Percentiles rank a stretch among this genome's conserved stretches.
These are phyloP conservation scores for Ichthyophthirius multifiliis DNA, from an alignment of 169 alveolate species.

Conservation along the genomic window DNA sequence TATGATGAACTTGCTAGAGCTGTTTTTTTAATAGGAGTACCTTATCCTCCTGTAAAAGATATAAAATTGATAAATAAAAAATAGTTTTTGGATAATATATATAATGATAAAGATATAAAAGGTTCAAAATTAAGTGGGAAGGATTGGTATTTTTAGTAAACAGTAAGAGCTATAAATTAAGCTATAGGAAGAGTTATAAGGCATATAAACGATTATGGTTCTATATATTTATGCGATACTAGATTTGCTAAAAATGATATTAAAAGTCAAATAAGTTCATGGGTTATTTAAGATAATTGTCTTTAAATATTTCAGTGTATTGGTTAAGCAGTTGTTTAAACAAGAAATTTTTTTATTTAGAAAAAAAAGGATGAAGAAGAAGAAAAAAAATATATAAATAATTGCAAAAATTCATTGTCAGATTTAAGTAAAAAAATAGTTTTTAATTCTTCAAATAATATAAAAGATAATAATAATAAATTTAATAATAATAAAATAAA, in stretches of 20 bases:
- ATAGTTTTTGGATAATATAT: slow-evolving; percentile 48
- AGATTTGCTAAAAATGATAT: slow-evolving; percentile 77
- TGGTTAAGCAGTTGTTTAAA: no score
- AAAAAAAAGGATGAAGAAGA: no score
- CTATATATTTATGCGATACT: slow-evolving; percentile 86
- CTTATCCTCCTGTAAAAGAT: slow-evolving; percentile 71
- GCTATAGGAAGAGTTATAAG: slow-evolving; percentile 96
- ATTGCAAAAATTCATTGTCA: no score
- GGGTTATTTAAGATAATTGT: no score
- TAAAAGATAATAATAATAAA: no score
- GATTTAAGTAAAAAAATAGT: no score
- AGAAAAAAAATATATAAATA: no score
- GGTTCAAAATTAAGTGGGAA: background rate
- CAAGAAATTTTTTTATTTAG: no score
- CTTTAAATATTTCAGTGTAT: no score
- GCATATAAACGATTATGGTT: slow-evolving; percentile 94
- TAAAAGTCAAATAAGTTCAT: slow-evolving; percentile 76
- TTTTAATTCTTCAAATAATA: no score
- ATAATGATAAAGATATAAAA: background rate
- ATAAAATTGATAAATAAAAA: slow-evolving; percentile 59
- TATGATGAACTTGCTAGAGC: slow-evolving; percentile 81
- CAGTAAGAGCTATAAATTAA: slow-evolving; percentile 94
- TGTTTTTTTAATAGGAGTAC: slow-evolving; percentile 77
- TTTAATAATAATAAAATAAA: no score
- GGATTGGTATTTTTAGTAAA: slow-evolving; percentile 92